phyloP scores from a whole-genome alignment of 2,329 filamentous ascomycete genomes.

The Colletotrichum magnum region DNA sequence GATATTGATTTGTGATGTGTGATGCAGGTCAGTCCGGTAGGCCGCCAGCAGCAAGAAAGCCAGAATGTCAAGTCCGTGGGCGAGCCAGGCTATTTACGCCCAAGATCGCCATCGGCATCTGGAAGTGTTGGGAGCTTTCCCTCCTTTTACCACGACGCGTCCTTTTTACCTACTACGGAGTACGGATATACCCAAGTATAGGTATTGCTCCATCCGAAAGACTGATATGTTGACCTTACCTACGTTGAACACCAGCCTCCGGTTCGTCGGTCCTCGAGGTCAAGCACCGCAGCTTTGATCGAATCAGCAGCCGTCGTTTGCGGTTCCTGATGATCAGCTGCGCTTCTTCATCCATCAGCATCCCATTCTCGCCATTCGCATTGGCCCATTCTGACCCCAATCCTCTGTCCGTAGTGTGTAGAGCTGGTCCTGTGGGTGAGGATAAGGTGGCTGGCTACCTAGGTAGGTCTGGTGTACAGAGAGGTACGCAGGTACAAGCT shows the following conservation, averaged over 20 bases:
- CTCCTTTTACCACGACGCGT: no score
- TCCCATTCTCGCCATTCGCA: neutral
- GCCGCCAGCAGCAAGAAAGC: constrained; percentile 10
- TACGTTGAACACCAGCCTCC: no score
- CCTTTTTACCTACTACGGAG: no score
- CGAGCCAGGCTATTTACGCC: constrained; percentile 22
- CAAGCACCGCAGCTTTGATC: neutral
- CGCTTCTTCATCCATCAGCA: constrained; percentile 17
- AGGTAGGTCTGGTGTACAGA: no score
- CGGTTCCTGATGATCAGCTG: constrained; percentile 9
- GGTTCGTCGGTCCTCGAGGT: no score
- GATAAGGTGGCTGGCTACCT: no score
- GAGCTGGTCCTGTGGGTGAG: no score
- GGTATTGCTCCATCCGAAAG: no score
- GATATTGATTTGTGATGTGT: constrained; percentile 7
- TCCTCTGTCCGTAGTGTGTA: no score
- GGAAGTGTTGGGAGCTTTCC: constrained; percentile 10
- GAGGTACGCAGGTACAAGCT: no score
- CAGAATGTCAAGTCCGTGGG: constrained; percentile 23
- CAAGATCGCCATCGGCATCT: constrained; percentile 34
- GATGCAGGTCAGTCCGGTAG: neutral
- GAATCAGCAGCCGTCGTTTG: constrained; percentile 1
- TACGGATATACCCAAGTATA: no score
- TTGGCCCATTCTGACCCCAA: constrained; percentile 1
- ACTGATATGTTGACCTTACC: no score